Evolutionary conservation across 768 basidiomycete genomes (phyloP), one percentile per base, ranked within the genome.

Genomic region (Lentinus brumalis): DNA sequence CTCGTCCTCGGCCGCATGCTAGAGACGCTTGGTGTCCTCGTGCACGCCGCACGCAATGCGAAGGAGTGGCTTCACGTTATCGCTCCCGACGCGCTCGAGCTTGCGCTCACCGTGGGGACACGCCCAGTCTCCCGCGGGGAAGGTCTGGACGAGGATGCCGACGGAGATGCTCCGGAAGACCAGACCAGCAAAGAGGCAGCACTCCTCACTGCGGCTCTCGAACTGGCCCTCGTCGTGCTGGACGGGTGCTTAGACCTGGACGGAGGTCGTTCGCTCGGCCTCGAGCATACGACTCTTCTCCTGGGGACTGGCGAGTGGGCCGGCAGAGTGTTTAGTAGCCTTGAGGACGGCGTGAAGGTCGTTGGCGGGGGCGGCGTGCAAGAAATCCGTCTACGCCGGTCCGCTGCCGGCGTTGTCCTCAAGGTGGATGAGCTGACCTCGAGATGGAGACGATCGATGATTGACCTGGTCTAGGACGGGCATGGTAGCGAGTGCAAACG

Each of bases 221-320:
- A 96, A 71, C 77, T 97, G 6, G 82, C 87, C 0, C 76, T 97
- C 39, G 77, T 94, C 39, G 79, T 89, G 35, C 76, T 98, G 10
- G 90, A 96, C 69, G 86, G 84, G 0, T 86, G 85, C 46, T 66
- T 89, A 18, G 89, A 92, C 39, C 70, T 91, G 5, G 96, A 98
- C 64, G 85, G 80, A 3, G 96, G 95, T 0, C 81, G 83, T 45
- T 80, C 85, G 2, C 74, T 98, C 40, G 82, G 88, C 14, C 77
- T 92, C 50, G 94, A 96, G 53, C 86, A 93, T 66, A 84, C 90
- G 0, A 77, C 82, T 12, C 73, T 95, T 21, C 67, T 96, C 38
- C 74, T 93, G 26, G 87, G 86, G 1, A 75, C 83, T 1, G 86
- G 87, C 5, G 93, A 96, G 71, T 97, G 95, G 96, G 91, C 89